A percentile compares a stretch with the other conserved stretches of the same genome.
Evolutionary conservation across 2,329 filamentous ascomycete species (phyloP).

Genomic region (Xylariomycetidae sp.): DNA sequence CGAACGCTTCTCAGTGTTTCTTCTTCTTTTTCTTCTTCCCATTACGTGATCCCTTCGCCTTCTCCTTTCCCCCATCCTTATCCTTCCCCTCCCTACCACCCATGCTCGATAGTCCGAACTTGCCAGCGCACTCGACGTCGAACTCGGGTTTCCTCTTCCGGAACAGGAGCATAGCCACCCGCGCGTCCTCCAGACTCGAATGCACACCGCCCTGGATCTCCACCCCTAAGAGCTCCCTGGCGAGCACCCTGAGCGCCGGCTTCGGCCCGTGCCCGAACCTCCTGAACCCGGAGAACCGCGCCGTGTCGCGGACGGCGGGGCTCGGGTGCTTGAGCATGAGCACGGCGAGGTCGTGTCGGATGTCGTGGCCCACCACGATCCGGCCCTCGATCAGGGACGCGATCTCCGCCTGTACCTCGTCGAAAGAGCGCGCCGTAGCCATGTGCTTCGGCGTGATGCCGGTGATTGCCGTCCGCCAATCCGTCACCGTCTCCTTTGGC

Average conservation of each 20-base stretch:
- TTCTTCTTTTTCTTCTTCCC: too few species aligned
- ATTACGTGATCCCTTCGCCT: too few species aligned
- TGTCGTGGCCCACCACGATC: slow-evolving; percentile 67
- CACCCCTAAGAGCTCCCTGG: slow-evolving; percentile 51
- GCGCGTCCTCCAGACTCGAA: slow-evolving; percentile 72
- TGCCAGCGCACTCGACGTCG: slow-evolving; percentile 72
- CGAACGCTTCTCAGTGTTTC: too few species aligned
- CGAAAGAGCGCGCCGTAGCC: slow-evolving; percentile 59
- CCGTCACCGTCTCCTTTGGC: slow-evolving; percentile 71
- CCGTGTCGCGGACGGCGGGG: slow-evolving; percentile 61
- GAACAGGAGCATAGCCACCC: slow-evolving; percentile 87
- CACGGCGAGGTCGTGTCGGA: slow-evolving; percentile 67
- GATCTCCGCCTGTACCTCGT: slow-evolving; percentile 71
- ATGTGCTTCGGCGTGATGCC: slow-evolving; percentile 63
- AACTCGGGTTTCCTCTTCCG: slow-evolving; percentile 78
- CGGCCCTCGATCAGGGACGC: slow-evolving; percentile 58
- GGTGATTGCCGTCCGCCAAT: slow-evolving; percentile 85
- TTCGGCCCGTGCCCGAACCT: slow-evolving; percentile 56
- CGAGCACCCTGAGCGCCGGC: slow-evolving; percentile 59
- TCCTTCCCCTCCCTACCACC: too few species aligned
- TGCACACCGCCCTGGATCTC: slow-evolving; percentile 62
- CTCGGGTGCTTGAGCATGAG: slow-evolving; percentile 65
- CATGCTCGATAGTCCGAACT: too few species aligned
- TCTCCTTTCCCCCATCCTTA: too few species aligned
- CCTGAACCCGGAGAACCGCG: slow-evolving; percentile 69